Evolutionary conservation across 768 basidiomycete genomes (phyloP), one percentile per base, ranked within the genome.

Genomic region (Multifurca ochricompacta): DNA sequence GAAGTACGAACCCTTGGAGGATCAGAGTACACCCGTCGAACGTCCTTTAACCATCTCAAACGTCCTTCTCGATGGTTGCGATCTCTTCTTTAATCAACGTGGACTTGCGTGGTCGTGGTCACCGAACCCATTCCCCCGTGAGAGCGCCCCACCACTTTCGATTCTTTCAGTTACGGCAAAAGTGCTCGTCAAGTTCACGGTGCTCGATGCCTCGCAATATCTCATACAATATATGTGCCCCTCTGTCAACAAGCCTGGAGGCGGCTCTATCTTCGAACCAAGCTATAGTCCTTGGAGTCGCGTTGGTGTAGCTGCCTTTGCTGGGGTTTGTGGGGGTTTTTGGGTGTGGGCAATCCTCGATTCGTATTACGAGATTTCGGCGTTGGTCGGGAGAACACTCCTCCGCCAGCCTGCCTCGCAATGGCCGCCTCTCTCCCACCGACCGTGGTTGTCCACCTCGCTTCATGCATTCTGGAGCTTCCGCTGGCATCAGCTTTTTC

Each of bases 401-500:
- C 40, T 72, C 4, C 54, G 63, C 23, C 67, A 70, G 36, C 56
- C 66, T 2, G 64, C 67, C 5, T 44, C 56, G 3, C 58, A 62
- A 32, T 72, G 70, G 64, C 73, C 73, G 0, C 69, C 70, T 3
- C 37, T 64, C 16, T 69, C 69, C 35, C 61, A 67, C 6, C 43
- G 57, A 2, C 74, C 69, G 0, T 74, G 69, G 69, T 9, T 18
- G 6, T 52, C 74, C 3, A 68, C 68, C 2, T 72, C 72, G 2
- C 55, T 74, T 8, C 35, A 46, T 21, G 67, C 71, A 21, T 70
- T 73, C 58, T 75, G 71, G 74, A 59, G 63, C 8, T 57, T 55
- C 9, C 61, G 71, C 10, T 74, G 73, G 74, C 73, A 75, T 46
- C 68, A 71, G 40, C 56, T 58, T n/a, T n/a, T n/a, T n/a, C n/a